Evolutionary conservation across 306 rosid species (phyloP).

Genomic region (Cucurbita maxima): DNA sequence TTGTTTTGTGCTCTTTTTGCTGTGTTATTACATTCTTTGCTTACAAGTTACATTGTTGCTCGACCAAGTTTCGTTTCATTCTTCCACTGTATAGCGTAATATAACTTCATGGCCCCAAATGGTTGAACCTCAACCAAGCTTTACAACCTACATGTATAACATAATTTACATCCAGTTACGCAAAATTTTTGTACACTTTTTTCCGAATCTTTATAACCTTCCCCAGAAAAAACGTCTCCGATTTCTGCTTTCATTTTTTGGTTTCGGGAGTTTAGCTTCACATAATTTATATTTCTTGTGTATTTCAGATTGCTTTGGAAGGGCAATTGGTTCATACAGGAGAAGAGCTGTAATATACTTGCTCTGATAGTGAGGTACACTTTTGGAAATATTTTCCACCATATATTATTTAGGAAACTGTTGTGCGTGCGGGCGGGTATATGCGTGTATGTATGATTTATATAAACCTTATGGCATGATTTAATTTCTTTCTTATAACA

Average conservation of each 20-base stretch:
- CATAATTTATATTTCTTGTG: neutral
- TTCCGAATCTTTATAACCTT: neutral
- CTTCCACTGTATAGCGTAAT: neutral
- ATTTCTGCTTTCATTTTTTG: neutral
- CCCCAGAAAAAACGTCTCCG: neutral
- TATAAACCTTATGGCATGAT: neutral
- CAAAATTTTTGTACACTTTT: neutral
- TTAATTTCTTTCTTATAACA: conserved; percentile 9
- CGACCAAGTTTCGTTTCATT: neutral
- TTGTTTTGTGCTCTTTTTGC: neutral
- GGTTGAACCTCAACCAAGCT: neutral
- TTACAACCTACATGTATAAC: neutral
- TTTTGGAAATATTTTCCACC: neutral
- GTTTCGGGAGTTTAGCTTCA: neutral
- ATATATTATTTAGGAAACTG: neutral
- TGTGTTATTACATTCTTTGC: neutral
- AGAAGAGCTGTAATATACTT: conserved; percentile 95
- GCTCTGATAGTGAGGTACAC: conserved; percentile 66
- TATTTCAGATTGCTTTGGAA: conserved; percentile 87
- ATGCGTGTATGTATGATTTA: neutral
- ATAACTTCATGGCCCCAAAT: neutral
- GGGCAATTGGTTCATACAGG: conserved; percentile 92
- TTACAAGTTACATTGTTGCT: neutral
- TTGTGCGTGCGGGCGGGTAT: neutral
- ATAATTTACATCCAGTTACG: neutral